Conservation (phyloP, 371 early-diverging fungal genomes). For the Mucor velutinosus region DNA sequence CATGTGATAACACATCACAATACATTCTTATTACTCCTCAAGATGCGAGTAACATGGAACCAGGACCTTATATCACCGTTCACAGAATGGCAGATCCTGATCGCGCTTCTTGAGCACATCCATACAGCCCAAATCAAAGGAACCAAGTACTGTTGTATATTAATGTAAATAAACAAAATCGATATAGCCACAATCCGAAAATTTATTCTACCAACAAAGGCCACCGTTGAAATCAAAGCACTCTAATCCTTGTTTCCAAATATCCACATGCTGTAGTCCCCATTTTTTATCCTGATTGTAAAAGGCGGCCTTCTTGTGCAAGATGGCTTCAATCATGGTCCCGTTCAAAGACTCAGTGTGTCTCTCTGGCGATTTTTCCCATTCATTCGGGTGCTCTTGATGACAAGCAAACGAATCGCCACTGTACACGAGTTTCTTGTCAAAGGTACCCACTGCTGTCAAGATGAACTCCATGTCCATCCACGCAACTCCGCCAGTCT, state of each 20-base stretch:
- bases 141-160: too few relatives aligned
- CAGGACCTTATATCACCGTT: constrained; percentile 71
- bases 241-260: constrained; percentile 42
- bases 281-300: constrained; percentile 40
- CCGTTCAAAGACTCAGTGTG: constrained; percentile 9
- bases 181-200: too few relatives aligned
- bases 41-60: constrained; percentile 60
- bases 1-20: constrained; percentile 77
- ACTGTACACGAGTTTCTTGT: constrained; percentile 36
- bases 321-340: constrained; percentile 31
- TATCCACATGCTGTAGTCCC: constrained; percentile 42
- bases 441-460: constrained; percentile 42
- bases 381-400: constrained; percentile 46
- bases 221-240: constrained; percentile 45
- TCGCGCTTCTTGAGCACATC: background rate
- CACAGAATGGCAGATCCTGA: constrained; percentile 76
- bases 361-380: constrained; percentile 39
- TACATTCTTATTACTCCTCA: constrained; percentile 96
- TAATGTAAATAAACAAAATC: too few relatives aligned
- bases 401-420: constrained; percentile 40
- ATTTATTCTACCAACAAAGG: constrained; percentile 30
- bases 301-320: constrained; percentile 25
- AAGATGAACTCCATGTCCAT: constrained; percentile 50
- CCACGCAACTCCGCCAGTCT: constrained; percentile 50
- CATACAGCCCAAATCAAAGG: too few relatives aligned